phyloP scores from a whole-genome alignment of 192 early-diverging fungal species.

The Coemansia sp. region DNA sequence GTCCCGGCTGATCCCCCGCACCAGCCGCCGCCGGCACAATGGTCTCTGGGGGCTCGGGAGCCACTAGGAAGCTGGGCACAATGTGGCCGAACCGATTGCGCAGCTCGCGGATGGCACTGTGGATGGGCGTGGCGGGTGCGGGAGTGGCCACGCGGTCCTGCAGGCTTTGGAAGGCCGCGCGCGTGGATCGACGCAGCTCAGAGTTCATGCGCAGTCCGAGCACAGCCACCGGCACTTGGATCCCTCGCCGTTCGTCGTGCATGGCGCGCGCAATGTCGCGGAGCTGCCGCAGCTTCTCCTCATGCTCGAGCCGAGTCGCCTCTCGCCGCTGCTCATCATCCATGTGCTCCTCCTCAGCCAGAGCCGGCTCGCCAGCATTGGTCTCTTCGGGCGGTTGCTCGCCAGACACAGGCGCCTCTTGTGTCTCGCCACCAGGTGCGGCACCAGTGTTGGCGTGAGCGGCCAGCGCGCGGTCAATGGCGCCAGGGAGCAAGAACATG shows the following conservation, averaged over 20 bases:
- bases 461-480: slow-evolving; percentile 40
- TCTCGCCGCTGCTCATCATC: slow-evolving; percentile 10
- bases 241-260: slow-evolving; percentile 29
- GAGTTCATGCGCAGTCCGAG: slow-evolving; percentile 32
- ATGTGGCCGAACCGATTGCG: slow-evolving; percentile 1
- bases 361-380: too few species aligned
- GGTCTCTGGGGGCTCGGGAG: too few species aligned
- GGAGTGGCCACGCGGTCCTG: neutral
- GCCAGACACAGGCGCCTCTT: neutral
- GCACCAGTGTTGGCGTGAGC: slow-evolving; percentile 11
- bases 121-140: neutral
- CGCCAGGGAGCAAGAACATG: slow-evolving; percentile 43
- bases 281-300: slow-evolving; percentile 34
- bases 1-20: slow-evolving; percentile 13
- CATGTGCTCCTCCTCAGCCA: neutral
- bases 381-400: neutral
- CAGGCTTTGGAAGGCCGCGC: neutral
- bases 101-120: neutral
- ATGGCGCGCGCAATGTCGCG: slow-evolving; percentile 41
- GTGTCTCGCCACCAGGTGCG: neutral
- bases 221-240: slow-evolving; percentile 33
- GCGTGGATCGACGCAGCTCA: slow-evolving; percentile 21
- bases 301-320: slow-evolving; percentile 11
- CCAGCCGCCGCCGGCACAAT: neutral
- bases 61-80: neutral